Percentiles rank a stretch among this genome's conserved stretches.
Conservation (phyloP, 805 yeast genomes). For the Ogataea methylovora region DNA sequence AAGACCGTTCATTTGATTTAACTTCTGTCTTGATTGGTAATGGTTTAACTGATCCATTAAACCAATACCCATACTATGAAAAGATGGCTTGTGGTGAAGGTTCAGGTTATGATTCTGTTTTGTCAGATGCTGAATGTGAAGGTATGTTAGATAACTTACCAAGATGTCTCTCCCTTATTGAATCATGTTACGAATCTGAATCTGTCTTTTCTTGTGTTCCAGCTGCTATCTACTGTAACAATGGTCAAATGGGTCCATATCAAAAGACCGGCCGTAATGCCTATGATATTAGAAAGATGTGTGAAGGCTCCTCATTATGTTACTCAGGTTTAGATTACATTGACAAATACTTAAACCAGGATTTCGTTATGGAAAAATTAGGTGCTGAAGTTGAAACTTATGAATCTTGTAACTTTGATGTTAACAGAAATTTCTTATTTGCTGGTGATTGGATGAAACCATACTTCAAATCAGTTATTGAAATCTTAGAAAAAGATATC, state of each 20-base stretch:
- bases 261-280: slow-evolving; percentile 54
- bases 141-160: slow-evolving; percentile 55
- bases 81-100: slow-evolving; percentile 95
- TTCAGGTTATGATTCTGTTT: slow-evolving; percentile 64
- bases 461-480: slow-evolving; percentile 48
- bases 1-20: slow-evolving; percentile 53
- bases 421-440: slow-evolving; percentile 40
- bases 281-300: slow-evolving; percentile 52
- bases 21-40: slow-evolving; percentile 85
- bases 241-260: slow-evolving; percentile 52
- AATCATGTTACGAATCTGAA: slow-evolving; percentile 56
- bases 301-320: slow-evolving; percentile 46
- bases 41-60: slow-evolving; percentile 81
- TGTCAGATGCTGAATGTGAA: slow-evolving; percentile 62
- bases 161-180: slow-evolving; percentile 55
- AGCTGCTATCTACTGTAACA: slow-evolving; percentile 56
- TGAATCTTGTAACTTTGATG: slow-evolving; percentile 43
- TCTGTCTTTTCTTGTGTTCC: slow-evolving; percentile 56
- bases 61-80: slow-evolving; percentile 71
- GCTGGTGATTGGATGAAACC: slow-evolving; percentile 66
- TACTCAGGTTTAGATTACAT: slow-evolving; percentile 43
- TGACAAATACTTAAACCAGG: slow-evolving; percentile 45
- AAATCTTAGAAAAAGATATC: slow-evolving; percentile 54
- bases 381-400: slow-evolving; percentile 49
- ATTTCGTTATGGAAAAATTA: slow-evolving; percentile 43